Evolutionary conservation across 2,329 filamentous ascomycete genomes (phyloP).

Genomic region (Calonectria ilicicola): DNA sequence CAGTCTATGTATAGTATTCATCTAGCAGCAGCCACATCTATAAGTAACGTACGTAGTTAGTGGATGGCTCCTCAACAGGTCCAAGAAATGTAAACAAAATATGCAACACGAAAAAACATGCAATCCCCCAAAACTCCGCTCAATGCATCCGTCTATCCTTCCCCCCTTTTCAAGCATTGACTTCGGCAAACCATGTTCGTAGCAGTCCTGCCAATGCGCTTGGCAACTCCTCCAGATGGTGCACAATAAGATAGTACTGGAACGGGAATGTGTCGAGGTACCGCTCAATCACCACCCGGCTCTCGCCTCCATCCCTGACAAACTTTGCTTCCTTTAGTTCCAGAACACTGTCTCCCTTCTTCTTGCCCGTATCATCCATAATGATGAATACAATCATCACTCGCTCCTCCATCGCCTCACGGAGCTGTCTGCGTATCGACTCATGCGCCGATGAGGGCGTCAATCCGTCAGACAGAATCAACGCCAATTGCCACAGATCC

Average conservation of each 20-base stretch:
- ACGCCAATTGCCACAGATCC: constrained; percentile 94
- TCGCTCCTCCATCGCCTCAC: constrained; percentile 89
- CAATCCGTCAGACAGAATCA: constrained; percentile 94
- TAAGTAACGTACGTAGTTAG: background rate
- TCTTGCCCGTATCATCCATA: constrained; percentile 75
- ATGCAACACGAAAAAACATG: background rate
- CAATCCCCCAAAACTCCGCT: background rate
- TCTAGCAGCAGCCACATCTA: background rate
- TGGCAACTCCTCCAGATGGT: constrained; percentile 91
- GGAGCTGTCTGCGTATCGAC: constrained; percentile 81
- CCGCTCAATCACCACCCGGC: constrained; percentile 83
- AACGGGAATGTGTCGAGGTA: constrained; percentile 98
- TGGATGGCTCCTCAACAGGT: background rate
- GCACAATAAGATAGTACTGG: constrained; percentile 94
- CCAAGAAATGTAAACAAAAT: background rate
- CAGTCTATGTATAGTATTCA: background rate
- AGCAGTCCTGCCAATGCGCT: constrained; percentile 87
- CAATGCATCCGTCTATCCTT: background rate
- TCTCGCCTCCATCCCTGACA: constrained; percentile 72
- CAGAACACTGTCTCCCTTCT: constrained; percentile 76
- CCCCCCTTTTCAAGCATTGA: constrained; percentile 55
- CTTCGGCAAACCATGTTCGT: constrained; percentile 94
- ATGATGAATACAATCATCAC: constrained; percentile 99
- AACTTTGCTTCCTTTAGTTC: constrained; percentile 92
- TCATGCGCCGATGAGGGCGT: constrained; percentile 87